These are phyloP conservation scores for Globisporangium splendens DNA, from an alignment of 352 stramenopile species.

Conservation along the genomic window DNA sequence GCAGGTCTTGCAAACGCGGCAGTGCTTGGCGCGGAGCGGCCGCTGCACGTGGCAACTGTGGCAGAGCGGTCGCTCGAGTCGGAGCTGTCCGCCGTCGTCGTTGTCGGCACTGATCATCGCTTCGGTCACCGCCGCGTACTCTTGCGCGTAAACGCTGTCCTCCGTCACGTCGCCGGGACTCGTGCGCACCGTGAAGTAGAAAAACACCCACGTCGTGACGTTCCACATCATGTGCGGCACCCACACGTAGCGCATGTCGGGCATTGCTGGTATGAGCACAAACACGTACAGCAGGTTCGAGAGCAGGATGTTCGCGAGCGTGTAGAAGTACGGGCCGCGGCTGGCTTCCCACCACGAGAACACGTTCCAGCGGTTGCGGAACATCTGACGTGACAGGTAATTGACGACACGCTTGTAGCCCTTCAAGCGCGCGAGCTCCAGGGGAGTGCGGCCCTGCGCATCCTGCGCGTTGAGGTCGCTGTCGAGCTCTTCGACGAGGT, in stretches of 20 bases:
- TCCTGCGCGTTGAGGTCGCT: slow-evolving; percentile 50
- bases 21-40: slow-evolving; percentile 79
- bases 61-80: slow-evolving; percentile 71
- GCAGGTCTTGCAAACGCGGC: slow-evolving; percentile 91
- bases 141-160: slow-evolving; percentile 29
- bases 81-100: neutral
- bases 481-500: slow-evolving; percentile 76
- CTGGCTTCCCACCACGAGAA: slow-evolving; percentile 59
- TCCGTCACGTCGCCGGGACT: slow-evolving; percentile 46
- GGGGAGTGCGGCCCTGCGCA: slow-evolving; percentile 48
- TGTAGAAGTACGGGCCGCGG: slow-evolving; percentile 66
- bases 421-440: slow-evolving; percentile 59
- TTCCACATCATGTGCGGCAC: slow-evolving; percentile 65
- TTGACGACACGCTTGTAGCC: slow-evolving; percentile 41
- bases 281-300: slow-evolving; percentile 39
- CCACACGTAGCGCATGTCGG: slow-evolving; percentile 49
- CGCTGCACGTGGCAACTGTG: slow-evolving; percentile 82
- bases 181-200: slow-evolving; percentile 57
- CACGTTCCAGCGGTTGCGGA: slow-evolving; percentile 54
- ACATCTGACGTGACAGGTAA: slow-evolving; percentile 47
- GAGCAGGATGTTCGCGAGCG: slow-evolving; percentile 48
- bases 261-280: slow-evolving; percentile 52
- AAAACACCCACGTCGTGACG: slow-evolving; percentile 55
- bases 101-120: slow-evolving; percentile 28
- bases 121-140: slow-evolving; percentile 64